phyloP scores from a whole-genome alignment of 106 monocot species.

The Vanilla planifolia region DNA sequence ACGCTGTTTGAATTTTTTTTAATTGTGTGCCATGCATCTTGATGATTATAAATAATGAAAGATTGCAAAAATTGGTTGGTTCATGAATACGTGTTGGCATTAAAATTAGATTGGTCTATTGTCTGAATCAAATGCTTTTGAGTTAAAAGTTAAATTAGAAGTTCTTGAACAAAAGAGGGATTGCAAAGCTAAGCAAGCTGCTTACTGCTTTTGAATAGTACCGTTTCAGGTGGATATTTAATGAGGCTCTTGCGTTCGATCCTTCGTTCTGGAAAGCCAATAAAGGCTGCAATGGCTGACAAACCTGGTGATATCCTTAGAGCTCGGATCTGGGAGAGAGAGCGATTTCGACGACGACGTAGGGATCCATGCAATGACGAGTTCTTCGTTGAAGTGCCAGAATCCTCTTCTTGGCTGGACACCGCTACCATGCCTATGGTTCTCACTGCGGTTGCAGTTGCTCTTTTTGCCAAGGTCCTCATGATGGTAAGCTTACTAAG shows the following conservation, averaged over 20 bases:
- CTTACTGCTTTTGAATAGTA: too few species aligned
- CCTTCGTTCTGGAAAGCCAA: background rate
- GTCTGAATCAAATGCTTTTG: too few species aligned
- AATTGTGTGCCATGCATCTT: too few species aligned
- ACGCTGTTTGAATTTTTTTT: too few species aligned
- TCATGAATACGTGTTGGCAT: too few species aligned
- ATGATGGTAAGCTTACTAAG: constrained; percentile 63
- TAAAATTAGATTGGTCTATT: too few species aligned
- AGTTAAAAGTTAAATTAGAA: too few species aligned
- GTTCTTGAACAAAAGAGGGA: too few species aligned
- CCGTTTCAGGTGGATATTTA: background rate
- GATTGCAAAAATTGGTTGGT: too few species aligned
- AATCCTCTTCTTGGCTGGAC: constrained; percentile 80
- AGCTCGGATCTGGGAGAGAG: constrained; percentile 40
- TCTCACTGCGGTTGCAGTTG: constrained; percentile 79
- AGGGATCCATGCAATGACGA: constrained; percentile 44
- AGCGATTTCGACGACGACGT: constrained; percentile 33
- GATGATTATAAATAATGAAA: too few species aligned
- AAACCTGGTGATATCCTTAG: constrained; percentile 33
- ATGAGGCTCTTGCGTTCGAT: constrained; percentile 6
- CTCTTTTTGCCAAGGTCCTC: constrained; percentile 87
- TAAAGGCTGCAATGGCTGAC: background rate
- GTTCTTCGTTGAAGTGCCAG: constrained; percentile 77
- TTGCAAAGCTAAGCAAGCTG: too few species aligned
- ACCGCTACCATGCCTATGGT: constrained; percentile 95